phyloP scores from a whole-genome alignment of 441 rosid species.

The Adansonia rubrostipa region DNA sequence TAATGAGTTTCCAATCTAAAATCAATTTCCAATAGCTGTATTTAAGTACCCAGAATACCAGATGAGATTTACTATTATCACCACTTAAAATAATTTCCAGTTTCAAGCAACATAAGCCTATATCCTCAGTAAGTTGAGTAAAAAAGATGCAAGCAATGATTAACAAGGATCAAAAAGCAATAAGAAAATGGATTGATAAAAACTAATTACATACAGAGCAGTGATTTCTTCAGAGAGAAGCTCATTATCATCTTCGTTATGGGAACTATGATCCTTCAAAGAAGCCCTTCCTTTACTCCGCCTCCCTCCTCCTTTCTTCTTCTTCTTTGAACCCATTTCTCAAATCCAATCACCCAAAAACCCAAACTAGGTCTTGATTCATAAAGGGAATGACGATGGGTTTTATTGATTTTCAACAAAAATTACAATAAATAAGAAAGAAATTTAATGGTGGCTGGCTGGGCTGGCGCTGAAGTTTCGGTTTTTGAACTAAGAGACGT shows the following conservation, averaged over 20 bases:
- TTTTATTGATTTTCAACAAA: constrained; percentile 12
- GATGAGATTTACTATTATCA: background rate
- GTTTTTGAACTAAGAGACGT: constrained; percentile 12
- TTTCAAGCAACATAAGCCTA: constrained; percentile 4
- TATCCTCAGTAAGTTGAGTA: background rate
- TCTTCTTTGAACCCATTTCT: constrained; percentile 84
- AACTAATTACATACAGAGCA: constrained; percentile 66
- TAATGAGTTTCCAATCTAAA: constrained; percentile 3
- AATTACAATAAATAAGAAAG: background rate
- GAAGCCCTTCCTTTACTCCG: constrained; percentile 74
- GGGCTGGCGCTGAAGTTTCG: background rate
- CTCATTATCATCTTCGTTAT: constrained; percentile 63
- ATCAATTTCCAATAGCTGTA: background rate
- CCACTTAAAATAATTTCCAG: constrained; percentile 13
- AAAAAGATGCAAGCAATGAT: background rate
- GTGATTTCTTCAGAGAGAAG: constrained; percentile 94
- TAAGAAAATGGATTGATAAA: constrained; percentile 16
- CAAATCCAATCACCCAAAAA: background rate
- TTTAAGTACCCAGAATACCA: background rate
- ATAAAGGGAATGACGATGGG: background rate
- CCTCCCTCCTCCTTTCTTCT: constrained; percentile 58
- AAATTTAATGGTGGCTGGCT: background rate
- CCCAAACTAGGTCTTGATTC: constrained; percentile 12
- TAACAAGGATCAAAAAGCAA: background rate
- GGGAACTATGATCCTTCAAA: constrained; percentile 62